Percentiles rank a stretch among this genome's conserved stretches.
Evolutionary conservation across 345 rosid species (phyloP).

Genomic region (Brassica rapa): DNA sequence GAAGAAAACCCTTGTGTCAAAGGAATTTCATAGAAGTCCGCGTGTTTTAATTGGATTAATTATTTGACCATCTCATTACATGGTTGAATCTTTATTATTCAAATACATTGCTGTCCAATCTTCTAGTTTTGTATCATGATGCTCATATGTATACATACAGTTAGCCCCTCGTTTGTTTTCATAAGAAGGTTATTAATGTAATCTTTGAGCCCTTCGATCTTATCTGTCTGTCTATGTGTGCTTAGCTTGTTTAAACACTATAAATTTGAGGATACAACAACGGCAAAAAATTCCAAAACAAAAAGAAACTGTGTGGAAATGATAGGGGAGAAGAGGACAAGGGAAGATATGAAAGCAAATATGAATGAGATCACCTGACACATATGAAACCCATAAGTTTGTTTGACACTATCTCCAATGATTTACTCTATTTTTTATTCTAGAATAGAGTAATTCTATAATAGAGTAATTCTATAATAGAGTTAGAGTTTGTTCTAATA

Average conservation of each 20-base stretch:
- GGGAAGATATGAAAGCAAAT: constrained; percentile 22
- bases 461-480: no score
- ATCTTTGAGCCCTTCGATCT: neutral
- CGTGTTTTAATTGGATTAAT: constrained; percentile 21
- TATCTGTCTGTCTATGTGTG: neutral
- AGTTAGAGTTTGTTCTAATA: no score
- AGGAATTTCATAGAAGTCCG: constrained; percentile 10
- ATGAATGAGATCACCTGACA: constrained; percentile 29
- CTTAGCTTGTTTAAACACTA: neutral
- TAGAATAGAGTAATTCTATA: no score
- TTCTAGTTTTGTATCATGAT: neutral
- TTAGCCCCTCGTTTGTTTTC: neutral
- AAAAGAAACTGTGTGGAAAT: constrained; percentile 27
- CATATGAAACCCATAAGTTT: constrained; percentile 31
- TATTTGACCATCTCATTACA: constrained; percentile 26
- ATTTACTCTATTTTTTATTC: no score
- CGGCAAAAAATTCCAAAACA: neutral
- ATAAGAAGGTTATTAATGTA: neutral
- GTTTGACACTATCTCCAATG: neutral
- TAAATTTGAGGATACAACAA: constrained; percentile 14
- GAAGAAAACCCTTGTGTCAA: constrained; percentile 13
- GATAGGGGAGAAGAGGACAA: constrained; percentile 7
- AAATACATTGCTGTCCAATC: constrained; percentile 13
- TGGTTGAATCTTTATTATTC: constrained; percentile 13
- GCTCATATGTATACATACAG: neutral